Evolutionary conservation across 768 basidiomycete genomes (phyloP), one percentile per base, ranked within the genome.

Genomic region (Leccinum uliginosum): DNA sequence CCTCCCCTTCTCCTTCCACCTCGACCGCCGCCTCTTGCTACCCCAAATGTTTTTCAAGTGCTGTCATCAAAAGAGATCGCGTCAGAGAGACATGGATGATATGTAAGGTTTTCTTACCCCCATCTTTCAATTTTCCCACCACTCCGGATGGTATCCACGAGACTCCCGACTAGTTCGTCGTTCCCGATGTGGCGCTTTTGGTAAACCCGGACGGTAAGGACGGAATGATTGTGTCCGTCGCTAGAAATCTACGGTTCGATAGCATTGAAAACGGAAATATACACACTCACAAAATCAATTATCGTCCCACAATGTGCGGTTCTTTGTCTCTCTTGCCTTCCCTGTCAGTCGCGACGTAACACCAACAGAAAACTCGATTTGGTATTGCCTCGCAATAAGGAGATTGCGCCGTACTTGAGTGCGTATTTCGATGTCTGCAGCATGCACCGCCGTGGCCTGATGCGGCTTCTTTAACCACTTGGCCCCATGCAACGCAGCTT

Each of bases 381-480:
- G 27, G 19, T 46, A 54, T 35, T 45, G 32, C 24, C 26, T 51
- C 5, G 54, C 32, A 26, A 43, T 7, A 1, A 3, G 29, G 17
- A 12, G 3, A 12, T 24, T 43, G 14, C 38, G 24, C 5, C 29
- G 21, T 15, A 19, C 29, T 15, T 17, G 26, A 35, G 51, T 45
- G 10, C 2, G 55, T 46, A 58, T 51, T 6, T 50, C 14, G 10
- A 53, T 29, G 46, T 59, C 59, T 59, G n/a, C 97, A 29, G 93
- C 78, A 50, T 90, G 86, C 19, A 98, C 97, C 6, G 96, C 97
- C 8, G 87, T 91, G 14, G 95, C 89, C 73, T 98, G 97, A 71
- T 98, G 96, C 14, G 93, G 93, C 80, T 99, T 98, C 81, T 99
- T 99, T 72, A 99, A 73, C 61, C 98, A 74, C 74, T 96, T 95